A percentile compares a stretch with the other conserved stretches of the same genome.
phyloP scores from a whole-genome alignment of 305 asterid species.

The Fraxinus ornus region DNA sequence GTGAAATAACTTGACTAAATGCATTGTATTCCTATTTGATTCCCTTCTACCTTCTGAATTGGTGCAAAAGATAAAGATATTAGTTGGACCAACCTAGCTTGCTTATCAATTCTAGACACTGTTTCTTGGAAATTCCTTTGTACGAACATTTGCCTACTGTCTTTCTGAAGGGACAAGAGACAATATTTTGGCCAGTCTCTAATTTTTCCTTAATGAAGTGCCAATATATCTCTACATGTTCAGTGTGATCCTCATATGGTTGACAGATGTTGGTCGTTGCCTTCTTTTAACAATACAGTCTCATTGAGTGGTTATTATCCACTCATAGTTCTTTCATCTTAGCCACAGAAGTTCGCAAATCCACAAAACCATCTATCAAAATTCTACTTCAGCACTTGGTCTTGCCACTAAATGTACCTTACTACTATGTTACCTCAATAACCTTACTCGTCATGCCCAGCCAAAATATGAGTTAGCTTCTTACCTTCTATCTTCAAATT shows the following conservation, averaged over 20 bases:
- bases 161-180: neutral
- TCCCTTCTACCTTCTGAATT: neutral
- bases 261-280: neutral
- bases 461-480: neutral
- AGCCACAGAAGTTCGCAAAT: neutral
- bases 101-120: neutral
- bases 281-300: neutral
- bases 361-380: neutral
- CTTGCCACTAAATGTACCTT: neutral
- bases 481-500: neutral
- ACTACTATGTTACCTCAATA: neutral
- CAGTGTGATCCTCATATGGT: neutral
- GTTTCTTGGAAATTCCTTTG: neutral
- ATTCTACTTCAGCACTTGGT: neutral
- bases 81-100: neutral
- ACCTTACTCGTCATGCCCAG: neutral
- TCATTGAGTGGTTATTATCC: neutral
- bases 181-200: neutral
- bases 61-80: neutral
- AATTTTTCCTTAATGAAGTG: neutral
- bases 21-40: neutral
- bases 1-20: neutral
- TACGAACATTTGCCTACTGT: neutral
- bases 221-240: neutral
- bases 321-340: neutral